phyloP scores from a whole-genome alignment of 129 eudicot genomes.

The Chrysanthemum makinoi region DNA sequence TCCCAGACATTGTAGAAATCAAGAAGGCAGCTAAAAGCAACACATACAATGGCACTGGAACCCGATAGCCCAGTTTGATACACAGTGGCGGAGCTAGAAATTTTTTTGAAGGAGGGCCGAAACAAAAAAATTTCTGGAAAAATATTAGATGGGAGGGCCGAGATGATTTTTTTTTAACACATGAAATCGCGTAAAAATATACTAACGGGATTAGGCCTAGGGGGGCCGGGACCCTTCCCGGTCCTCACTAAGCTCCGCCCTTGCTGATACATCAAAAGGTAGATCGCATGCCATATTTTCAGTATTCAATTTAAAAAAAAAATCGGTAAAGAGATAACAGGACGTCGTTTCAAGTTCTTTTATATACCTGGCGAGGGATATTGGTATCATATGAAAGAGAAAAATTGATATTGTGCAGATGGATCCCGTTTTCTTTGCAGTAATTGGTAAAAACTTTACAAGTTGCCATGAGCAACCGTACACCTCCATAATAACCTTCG shows the following conservation, averaged over 20 bases:
- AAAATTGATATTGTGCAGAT: slow-evolving; percentile 61
- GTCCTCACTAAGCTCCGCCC: too few species aligned
- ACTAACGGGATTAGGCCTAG: too few species aligned
- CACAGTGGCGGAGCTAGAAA: too few species aligned
- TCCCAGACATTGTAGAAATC: slow-evolving; percentile 85
- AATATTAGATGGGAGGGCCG: too few species aligned
- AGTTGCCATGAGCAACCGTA: slow-evolving; percentile 85
- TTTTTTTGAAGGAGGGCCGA: too few species aligned
- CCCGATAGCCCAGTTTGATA: slow-evolving; percentile 97
- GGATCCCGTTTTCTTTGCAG: slow-evolving; percentile 63
- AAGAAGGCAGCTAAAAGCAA: slow-evolving; percentile 93
- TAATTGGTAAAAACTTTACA: slow-evolving; percentile 69
- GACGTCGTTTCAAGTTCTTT: too few species aligned
- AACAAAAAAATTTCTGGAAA: too few species aligned
- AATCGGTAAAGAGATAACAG: background rate
- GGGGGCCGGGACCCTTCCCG: too few species aligned
- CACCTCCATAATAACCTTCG: slow-evolving; percentile 97
- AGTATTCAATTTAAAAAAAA: background rate
- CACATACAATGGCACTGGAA: slow-evolving; percentile 97
- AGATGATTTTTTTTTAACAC: too few species aligned
- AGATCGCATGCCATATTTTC: background rate
- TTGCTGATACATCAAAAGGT: slow-evolving; percentile 16
- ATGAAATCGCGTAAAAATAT: too few species aligned
- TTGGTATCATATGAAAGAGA: slow-evolving; percentile 85
- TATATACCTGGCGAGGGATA: slow-evolving; percentile 93